Evolutionary conservation across 2,329 filamentous ascomycete species (phyloP), one percentile per base, ranked within the genome.

Genomic region (Aspergillus fijiensis): DNA sequence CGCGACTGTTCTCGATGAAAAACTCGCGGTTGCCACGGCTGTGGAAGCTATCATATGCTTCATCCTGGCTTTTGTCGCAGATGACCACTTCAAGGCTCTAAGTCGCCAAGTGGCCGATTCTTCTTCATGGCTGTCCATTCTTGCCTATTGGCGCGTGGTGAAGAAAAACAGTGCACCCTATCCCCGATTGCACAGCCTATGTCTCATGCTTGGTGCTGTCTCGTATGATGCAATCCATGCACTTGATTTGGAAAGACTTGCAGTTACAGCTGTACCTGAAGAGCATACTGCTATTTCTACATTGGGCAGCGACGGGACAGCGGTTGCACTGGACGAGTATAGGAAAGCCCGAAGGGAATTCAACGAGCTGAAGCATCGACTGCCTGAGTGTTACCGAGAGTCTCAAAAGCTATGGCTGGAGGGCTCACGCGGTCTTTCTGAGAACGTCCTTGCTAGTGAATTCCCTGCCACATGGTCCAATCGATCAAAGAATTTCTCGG

Each of bases 31-130:
- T 16, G 72, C 72, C 14, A 74, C 75, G 51, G 76, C 72, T 16
- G 73, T 81, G 33, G 80, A 82, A 63, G 76, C 78, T 11, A 71
- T 81, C 48, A 70, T 82, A 47, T 79, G 77, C 60, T 82, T 81
- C 62, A 78, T 81, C 55, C 72, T 82, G 33, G 78, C 79, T 11
- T 80, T 80, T 60, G 74, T 77, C 49, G 74, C 75, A 16, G 76
- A 79, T 51, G 76, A 80, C 50, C 73, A 76, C 53, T 71, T 66
- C 27, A 78, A 77, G 61, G 65, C 67, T 2, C 55, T 75, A 29
- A 67, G 65, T 27, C 74, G 77, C 21, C 74, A 76, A 68, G 59
- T 73, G 31, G 76, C 72, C 12, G 74, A 77, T 54, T 77, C 75
- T 12, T 70, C 73, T 2, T 74, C 71, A 42, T 84, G 82, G 82